phyloP scores from a whole-genome alignment of 805 yeast genomes.

The Myxozyma monticola region DNA sequence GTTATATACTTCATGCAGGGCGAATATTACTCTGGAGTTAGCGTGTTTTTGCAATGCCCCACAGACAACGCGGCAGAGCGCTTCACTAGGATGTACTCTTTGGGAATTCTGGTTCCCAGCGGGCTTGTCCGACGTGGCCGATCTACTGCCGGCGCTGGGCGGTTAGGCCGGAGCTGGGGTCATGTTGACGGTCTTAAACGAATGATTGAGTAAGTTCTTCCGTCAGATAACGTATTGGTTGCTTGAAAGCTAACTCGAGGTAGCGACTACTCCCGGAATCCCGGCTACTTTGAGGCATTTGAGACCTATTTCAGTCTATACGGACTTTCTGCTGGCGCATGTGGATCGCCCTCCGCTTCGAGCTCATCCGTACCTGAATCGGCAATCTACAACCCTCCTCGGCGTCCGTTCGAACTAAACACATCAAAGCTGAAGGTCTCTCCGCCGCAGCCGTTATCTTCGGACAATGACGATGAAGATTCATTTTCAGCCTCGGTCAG shows the following conservation, averaged over 20 bases:
- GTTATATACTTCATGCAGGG: constrained; percentile 54
- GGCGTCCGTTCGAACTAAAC: constrained; percentile 25
- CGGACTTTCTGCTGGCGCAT: constrained; percentile 11
- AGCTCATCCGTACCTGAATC: constrained; percentile 50
- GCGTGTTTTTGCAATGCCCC: constrained; percentile 52
- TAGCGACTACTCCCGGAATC: constrained; percentile 15
- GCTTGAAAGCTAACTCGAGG: constrained; percentile 24
- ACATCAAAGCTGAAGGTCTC: constrained; percentile 12
- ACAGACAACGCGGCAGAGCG: constrained; percentile 34
- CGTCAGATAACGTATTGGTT: no score
- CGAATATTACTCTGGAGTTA: constrained; percentile 45
- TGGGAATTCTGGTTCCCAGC: constrained; percentile 51
- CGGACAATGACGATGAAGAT: constrained; percentile 21
- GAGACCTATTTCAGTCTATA: constrained; percentile 20
- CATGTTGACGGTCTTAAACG: constrained; percentile 44
- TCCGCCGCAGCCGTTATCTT: not conserved
- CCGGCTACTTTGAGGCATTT: constrained; percentile 12
- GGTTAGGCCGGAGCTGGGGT: constrained; percentile 32
- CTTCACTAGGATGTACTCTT: constrained; percentile 51
- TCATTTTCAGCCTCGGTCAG: constrained; percentile 45
- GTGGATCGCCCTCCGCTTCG: constrained; percentile 45
- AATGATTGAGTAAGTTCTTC: constrained; percentile 24
- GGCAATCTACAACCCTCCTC: constrained; percentile 25
- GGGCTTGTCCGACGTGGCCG: constrained; percentile 13
- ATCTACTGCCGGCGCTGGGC: constrained; percentile 23